These are phyloP conservation scores for Cladosporium sp. DNA, from an alignment of 2,329 filamentous ascomycete species.

Conservation along the genomic window DNA sequence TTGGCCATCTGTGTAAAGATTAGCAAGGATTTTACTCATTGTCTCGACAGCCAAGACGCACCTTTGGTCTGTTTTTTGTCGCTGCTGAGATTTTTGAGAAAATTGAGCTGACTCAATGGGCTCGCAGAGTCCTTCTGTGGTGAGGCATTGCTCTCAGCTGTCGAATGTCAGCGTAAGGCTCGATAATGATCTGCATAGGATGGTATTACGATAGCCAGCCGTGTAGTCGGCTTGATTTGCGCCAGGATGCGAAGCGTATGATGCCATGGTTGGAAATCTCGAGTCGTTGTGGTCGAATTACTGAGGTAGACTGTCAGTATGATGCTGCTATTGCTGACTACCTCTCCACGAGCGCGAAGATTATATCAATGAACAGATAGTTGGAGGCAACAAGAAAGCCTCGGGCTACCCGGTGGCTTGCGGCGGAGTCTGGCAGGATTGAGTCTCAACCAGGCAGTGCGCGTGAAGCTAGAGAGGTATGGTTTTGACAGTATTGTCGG, in stretches of 20 bases:
- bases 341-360: too few relatives aligned
- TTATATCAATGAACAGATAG: neutral
- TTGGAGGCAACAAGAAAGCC: neutral
- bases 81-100: conserved; percentile 59
- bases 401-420: neutral
- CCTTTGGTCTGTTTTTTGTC: conserved; percentile 78
- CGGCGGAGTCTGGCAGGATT: neutral
- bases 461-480: neutral
- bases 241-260: neutral
- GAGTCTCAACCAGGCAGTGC: neutral
- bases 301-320: neutral
- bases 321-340: neutral
- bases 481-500: neutral
- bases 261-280: neutral
- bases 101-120: conserved; percentile 27
- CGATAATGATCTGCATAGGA: neutral
- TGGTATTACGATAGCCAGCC: neutral
- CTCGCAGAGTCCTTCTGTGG: conserved; percentile 15
- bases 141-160: conserved; percentile 1
- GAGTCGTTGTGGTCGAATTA: neutral
- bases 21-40: neutral
- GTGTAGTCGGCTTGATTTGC: neutral
- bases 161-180: neutral
- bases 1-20: conserved; percentile 63
- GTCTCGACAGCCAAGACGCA: conserved; percentile 34